phyloP scores from a whole-genome alignment of 1,284 basidiomycete species.

The Marasmius sp. region DNA sequence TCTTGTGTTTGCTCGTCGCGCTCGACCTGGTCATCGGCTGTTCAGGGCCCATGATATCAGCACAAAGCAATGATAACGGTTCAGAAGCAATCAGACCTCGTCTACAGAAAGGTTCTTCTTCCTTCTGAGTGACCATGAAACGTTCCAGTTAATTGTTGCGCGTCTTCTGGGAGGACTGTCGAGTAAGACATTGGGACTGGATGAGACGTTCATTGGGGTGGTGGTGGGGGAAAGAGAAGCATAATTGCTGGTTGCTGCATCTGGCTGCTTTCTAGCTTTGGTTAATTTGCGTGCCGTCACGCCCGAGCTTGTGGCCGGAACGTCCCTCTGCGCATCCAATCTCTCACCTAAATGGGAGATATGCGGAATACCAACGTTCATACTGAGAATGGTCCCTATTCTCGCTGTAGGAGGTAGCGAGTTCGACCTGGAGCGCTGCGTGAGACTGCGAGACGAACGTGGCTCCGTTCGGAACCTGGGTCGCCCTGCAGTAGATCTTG shows the following conservation, averaged over 20 bases:
- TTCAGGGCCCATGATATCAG: background rate
- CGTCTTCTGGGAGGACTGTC: background rate
- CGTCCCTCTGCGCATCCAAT: background rate
- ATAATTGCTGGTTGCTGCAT: background rate
- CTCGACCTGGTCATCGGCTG: background rate
- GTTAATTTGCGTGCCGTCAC: slow-evolving; percentile 3
- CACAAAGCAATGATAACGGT: background rate
- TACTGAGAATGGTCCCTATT: background rate
- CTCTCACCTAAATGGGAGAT: background rate
- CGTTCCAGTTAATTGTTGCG: background rate
- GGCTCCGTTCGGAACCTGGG: slow-evolving; percentile 4
- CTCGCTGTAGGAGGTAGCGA: background rate
- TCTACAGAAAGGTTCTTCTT: background rate
- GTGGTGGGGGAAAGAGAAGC: background rate
- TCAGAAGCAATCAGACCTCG: background rate
- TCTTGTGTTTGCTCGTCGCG: background rate
- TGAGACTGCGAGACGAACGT: background rate
- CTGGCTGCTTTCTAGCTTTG: background rate
- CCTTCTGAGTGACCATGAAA: background rate
- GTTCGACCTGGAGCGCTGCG: background rate
- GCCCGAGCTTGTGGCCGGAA: too few species aligned
- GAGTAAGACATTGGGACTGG: background rate
- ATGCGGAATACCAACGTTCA: background rate
- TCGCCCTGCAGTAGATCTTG: background rate
- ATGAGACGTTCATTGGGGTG: background rate